phyloP scores from a whole-genome alignment of 31 red algal genomes.

The Porphyra umbilicalis region DNA sequence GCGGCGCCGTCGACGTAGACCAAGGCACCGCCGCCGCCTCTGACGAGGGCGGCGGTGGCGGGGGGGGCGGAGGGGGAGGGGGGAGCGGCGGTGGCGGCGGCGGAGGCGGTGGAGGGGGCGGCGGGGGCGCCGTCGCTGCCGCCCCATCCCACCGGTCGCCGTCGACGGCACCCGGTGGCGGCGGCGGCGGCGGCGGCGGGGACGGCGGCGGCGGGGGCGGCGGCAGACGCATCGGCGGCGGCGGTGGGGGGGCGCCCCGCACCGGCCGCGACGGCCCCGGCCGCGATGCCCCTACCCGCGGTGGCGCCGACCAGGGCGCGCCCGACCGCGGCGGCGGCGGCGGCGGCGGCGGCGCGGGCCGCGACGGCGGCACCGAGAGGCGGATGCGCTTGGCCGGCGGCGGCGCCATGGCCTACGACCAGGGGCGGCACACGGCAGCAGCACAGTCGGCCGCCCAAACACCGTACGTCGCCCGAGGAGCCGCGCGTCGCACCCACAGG shows the following conservation, averaged over 20 bases:
- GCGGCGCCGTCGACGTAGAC: no score
- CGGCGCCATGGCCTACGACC: not conserved
- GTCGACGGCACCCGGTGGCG: not conserved
- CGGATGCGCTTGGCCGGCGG: not conserved
- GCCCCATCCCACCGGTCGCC: no score
- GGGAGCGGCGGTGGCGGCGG: not conserved
- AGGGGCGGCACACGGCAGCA: no score
- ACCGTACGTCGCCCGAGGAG: no score
- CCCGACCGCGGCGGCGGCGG: not conserved
- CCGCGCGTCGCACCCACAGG: no score
- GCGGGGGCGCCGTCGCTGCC: not conserved
- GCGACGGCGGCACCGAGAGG: not conserved
- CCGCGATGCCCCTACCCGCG: not conserved
- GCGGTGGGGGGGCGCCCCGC: no score
- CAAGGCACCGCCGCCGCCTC: no score
- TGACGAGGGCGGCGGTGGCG: not conserved
- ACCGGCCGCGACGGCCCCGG: no score
- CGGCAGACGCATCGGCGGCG: not conserved
- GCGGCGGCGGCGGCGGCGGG: not conserved
- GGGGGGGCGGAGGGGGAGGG: not conserved
- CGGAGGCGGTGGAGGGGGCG: not conserved
- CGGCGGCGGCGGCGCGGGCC: not conserved
- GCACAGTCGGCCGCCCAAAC: no score
- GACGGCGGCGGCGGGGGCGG: not conserved
- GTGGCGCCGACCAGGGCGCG: not conserved